These are phyloP conservation scores for Auricularia auricula-judae DNA, from an alignment of 768 basidiomycete genomes.

Conservation along the genomic window DNA sequence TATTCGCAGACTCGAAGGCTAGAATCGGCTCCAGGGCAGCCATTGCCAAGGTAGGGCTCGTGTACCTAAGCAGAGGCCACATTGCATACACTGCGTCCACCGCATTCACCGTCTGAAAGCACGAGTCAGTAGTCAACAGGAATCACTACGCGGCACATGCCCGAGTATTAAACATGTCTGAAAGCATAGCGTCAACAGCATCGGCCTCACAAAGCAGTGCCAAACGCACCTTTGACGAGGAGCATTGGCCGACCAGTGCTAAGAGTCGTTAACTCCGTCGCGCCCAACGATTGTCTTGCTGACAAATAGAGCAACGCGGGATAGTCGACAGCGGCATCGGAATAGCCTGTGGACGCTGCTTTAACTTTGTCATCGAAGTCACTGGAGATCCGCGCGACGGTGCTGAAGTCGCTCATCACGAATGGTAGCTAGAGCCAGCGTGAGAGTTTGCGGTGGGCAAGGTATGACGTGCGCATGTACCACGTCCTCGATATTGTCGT, in stretches of 20 bases:
- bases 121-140: neutral
- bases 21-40: neutral
- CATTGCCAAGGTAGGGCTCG: neutral
- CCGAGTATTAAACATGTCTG: neutral
- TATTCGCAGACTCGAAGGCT: neutral
- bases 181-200: neutral
- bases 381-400: slow-evolving; percentile 19
- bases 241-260: slow-evolving; percentile 22
- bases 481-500: slow-evolving; percentile 6
- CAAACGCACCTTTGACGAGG: slow-evolving; percentile 20
- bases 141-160: neutral
- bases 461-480: neutral
- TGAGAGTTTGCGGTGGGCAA: neutral
- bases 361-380: slow-evolving; percentile 22
- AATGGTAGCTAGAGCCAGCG: slow-evolving; percentile 16
- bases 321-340: slow-evolving; percentile 20
- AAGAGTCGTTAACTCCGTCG: slow-evolving; percentile 21
- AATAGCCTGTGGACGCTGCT: slow-evolving; percentile 19
- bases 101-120: neutral
- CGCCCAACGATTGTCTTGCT: slow-evolving; percentile 23
- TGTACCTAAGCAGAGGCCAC: neutral
- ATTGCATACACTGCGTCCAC: neutral
- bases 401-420: slow-evolving; percentile 21
- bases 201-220: neutral
- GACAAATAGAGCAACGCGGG: slow-evolving; percentile 14